Conservation (phyloP, 2,329 filamentous ascomycete species). For the Claviceps pazoutovae region DNA sequence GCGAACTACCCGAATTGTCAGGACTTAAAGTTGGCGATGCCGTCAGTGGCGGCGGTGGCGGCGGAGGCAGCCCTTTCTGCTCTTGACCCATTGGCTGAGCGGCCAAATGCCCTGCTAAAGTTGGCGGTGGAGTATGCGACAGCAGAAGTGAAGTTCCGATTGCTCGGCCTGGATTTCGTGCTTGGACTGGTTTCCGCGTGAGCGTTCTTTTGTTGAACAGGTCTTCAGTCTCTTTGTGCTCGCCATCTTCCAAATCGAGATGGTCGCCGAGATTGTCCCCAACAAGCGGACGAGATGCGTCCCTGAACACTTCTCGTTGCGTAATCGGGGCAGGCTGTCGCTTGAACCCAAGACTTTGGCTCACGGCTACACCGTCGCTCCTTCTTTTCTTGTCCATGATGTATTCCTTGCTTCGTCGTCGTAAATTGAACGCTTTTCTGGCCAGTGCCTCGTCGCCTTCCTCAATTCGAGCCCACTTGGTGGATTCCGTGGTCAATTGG, state of each 20-base stretch:
- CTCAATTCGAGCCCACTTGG: constrained; percentile 1
- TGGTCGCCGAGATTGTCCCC: not conserved
- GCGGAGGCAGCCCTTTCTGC: not conserved
- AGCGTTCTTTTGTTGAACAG: not conserved
- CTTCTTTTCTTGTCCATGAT: not conserved
- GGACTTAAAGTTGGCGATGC: not conserved
- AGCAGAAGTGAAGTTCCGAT: not conserved
- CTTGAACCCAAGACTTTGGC: not conserved
- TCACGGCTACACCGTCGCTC: not conserved
- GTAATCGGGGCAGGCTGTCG: not conserved
- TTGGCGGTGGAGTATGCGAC: not conserved
- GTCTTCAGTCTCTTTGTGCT: not conserved
- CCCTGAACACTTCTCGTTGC: not conserved
- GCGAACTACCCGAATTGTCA: not conserved
- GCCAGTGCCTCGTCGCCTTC: not conserved
- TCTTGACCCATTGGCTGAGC: not conserved
- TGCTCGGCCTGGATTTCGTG: not conserved
- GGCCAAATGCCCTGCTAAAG: not conserved
- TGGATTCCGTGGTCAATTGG: not conserved
- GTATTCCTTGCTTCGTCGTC: not conserved
- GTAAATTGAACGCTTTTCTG: not conserved
- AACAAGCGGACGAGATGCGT: not conserved
- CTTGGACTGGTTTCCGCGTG: not conserved
- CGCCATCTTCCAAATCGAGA: not conserved
- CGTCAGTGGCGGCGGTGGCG: not conserved